phyloP scores from a whole-genome alignment of 257 asterid species.

The Voacanga thouarsii region DNA sequence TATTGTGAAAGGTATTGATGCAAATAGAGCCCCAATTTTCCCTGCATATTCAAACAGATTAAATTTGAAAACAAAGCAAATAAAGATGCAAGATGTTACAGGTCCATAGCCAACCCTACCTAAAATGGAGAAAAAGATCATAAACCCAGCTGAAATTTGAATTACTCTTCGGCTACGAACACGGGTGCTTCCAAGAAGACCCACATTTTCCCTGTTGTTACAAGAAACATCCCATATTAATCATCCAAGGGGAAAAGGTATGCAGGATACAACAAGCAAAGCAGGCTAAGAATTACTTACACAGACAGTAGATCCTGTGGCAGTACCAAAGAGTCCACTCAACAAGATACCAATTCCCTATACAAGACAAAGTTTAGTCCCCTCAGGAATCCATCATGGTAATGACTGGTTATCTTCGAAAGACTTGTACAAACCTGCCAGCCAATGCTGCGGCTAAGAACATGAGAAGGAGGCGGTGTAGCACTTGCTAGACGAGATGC shows the following conservation, averaged over 20 bases:
- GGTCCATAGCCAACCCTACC: slow-evolving; percentile 32
- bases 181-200: slow-evolving; percentile 98
- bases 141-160: slow-evolving; percentile 94
- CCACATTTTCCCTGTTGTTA: slow-evolving; percentile 69
- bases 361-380: neutral
- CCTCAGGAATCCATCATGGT: neutral
- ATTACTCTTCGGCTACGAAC: slow-evolving; percentile 91
- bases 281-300: slow-evolving; percentile 37
- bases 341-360: slow-evolving; percentile 90
- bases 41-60: slow-evolving; percentile 39
- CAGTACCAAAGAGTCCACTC: slow-evolving; percentile 85
- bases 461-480: slow-evolving; percentile 98
- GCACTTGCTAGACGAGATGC: slow-evolving; percentile 98
- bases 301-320: slow-evolving; percentile 87
- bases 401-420: neutral
- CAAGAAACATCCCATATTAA: neutral
- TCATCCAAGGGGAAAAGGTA: neutral
- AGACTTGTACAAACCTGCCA: slow-evolving; percentile 72
- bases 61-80: slow-evolving; percentile 7
- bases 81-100: neutral
- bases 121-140: slow-evolving; percentile 85
- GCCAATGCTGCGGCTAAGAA: slow-evolving; percentile 97
- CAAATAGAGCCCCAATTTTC: slow-evolving; percentile 93
- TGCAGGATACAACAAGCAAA: slow-evolving; percentile 2
- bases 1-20: slow-evolving; percentile 91